Evolutionary conservation across 345 rosid genomes (phyloP).

Genomic region (Alliaria petiolata): DNA sequence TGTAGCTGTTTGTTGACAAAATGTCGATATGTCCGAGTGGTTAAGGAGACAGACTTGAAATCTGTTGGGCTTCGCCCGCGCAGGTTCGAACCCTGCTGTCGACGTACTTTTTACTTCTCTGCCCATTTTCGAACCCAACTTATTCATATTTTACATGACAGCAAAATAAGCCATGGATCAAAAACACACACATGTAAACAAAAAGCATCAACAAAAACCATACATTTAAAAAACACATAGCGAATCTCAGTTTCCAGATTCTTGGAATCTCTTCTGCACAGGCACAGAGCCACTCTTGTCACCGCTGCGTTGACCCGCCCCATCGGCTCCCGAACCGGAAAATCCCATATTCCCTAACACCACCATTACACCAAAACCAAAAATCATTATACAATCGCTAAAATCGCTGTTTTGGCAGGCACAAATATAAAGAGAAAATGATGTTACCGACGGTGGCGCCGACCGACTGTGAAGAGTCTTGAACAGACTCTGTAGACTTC

Average conservation of each 20-base stretch:
- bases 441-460: slow-evolving; percentile 33
- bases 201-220: not conserved
- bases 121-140: not conserved
- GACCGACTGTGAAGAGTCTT: slow-evolving; percentile 25
- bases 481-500: slow-evolving; percentile 31
- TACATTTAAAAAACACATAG: not conserved
- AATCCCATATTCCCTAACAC: slow-evolving; percentile 26
- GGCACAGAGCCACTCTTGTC: not conserved
- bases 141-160: not conserved
- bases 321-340: slow-evolving; percentile 16
- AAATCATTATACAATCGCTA: not conserved
- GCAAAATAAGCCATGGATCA: not conserved
- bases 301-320: not conserved
- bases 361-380: not conserved
- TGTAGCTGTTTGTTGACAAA: not conserved
- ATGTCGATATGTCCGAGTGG: slow-evolving; percentile 97
- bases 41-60: slow-evolving; percentile 98
- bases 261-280: slow-evolving; percentile 30
- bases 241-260: slow-evolving; percentile 34
- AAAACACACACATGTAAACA: not conserved
- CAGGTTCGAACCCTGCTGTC: slow-evolving; percentile 92
- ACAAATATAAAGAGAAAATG: not conserved
- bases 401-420: not conserved
- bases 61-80: slow-evolving; percentile 80
- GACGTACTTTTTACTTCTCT: slow-evolving; percentile 27